phyloP scores from a whole-genome alignment of 805 yeast genomes.

The Candida tibetensis region DNA sequence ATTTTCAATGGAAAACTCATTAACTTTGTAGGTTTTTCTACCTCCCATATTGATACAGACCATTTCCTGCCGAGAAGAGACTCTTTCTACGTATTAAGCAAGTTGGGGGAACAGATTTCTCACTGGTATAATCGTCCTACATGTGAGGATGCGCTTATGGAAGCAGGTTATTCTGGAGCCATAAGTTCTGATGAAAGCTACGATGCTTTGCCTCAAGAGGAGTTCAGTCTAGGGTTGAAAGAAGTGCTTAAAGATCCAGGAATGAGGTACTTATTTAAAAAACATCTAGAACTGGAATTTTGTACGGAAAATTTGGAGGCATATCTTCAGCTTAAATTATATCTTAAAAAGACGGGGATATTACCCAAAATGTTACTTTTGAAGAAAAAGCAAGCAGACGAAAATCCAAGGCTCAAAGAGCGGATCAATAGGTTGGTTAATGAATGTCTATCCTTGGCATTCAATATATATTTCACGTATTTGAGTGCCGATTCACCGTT shows the following conservation, averaged over 20 bases:
- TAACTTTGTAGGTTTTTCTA: slow-evolving; percentile 37
- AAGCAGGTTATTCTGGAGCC: background rate
- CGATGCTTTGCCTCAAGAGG: background rate
- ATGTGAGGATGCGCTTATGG: background rate
- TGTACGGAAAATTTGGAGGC: slow-evolving; percentile 80
- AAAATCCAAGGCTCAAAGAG: background rate
- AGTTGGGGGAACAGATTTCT: slow-evolving; percentile 39
- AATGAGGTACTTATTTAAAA: slow-evolving; percentile 59
- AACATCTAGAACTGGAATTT: slow-evolving; percentile 59
- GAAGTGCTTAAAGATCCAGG: slow-evolving; percentile 72
- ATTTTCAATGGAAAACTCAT: slow-evolving; percentile 49
- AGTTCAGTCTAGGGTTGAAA: slow-evolving; percentile 19
- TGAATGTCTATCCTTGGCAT: slow-evolving; percentile 59
- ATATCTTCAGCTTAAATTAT: slow-evolving; percentile 55
- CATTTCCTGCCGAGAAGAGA: slow-evolving; percentile 33
- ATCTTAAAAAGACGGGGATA: slow-evolving; percentile 44
- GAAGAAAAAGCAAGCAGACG: slow-evolving; percentile 4
- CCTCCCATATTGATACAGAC: slow-evolving; percentile 29
- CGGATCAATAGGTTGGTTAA: slow-evolving; percentile 26
- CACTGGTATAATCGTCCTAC: slow-evolving; percentile 24
- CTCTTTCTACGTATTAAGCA: slow-evolving; percentile 43
- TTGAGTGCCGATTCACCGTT: slow-evolving; percentile 65
- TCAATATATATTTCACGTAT: slow-evolving; percentile 63
- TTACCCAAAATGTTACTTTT: slow-evolving; percentile 36
- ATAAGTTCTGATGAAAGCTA: background rate